phyloP scores from a whole-genome alignment of 1,284 basidiomycete genomes.

The Bondarzewia mesenterica region DNA sequence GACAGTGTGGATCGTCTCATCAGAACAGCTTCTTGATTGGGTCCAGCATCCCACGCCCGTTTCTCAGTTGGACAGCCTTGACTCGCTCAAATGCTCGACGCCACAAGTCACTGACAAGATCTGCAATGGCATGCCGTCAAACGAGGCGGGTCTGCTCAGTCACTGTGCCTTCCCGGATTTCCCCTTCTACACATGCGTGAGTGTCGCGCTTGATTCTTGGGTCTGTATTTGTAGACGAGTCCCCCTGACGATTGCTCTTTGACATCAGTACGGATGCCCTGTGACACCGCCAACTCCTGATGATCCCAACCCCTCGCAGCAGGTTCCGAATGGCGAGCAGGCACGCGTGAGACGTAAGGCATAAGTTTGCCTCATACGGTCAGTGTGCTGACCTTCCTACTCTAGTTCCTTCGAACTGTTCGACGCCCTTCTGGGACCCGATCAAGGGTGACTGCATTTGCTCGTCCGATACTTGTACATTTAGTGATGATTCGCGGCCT shows the following conservation, averaged over 20 bases:
- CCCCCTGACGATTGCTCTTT: background rate
- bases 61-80: constrained; percentile 45
- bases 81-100: constrained; percentile 52
- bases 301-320: constrained; percentile 61
- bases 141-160: constrained; percentile 50
- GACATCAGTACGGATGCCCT: constrained; percentile 64
- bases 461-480: constrained; percentile 44
- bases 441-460: constrained; percentile 59
- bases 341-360: constrained; percentile 46
- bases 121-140: constrained; percentile 67
- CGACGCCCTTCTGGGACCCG: constrained; percentile 76
- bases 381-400: background rate
- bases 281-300: constrained; percentile 39
- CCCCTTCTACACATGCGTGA: constrained; percentile 71
- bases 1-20: constrained; percentile 71
- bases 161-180: constrained; percentile 65
- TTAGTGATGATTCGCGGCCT: constrained; percentile 54
- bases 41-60: constrained; percentile 62
- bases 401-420: constrained; percentile 64
- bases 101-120: constrained; percentile 53
- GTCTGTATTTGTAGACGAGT: no score
- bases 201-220: constrained; percentile 16
- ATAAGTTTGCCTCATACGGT: background rate
- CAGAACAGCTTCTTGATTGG: constrained; percentile 69
- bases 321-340: constrained; percentile 31